Conservation (phyloP, 2,329 filamentous ascomycete genomes). For the Stemphylium vesicarium region DNA sequence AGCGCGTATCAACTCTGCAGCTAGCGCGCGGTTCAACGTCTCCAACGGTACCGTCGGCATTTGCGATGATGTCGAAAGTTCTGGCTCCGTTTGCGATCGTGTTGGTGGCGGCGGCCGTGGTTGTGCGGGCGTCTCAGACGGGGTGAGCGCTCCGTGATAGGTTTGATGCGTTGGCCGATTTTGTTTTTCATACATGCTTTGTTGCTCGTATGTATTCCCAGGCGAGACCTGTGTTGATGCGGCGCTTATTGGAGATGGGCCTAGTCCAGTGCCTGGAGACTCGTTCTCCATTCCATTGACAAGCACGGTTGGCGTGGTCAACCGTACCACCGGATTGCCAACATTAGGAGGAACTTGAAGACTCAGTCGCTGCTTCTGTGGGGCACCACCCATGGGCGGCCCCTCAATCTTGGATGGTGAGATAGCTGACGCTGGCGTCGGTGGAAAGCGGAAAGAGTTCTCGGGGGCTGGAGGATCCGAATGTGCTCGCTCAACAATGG, state of each 20-base stretch:
- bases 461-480: conserved; percentile 46
- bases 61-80: conserved; percentile 2
- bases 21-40: conserved; percentile 53
- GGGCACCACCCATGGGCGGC: conserved; percentile 23
- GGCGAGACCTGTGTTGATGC: conserved; percentile 27
- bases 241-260: conserved; percentile 32
- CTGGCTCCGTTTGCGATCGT: conserved; percentile 15
- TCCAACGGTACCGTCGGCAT: conserved; percentile 45
- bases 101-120: conserved; percentile 21
- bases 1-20: conserved; percentile 56
- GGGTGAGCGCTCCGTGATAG: conserved; percentile 31
- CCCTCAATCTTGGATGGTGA: conserved; percentile 37
- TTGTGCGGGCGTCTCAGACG: conserved; percentile 40
- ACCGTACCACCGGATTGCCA: conserved; percentile 62
- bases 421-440: conserved; percentile 48
- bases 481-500: conserved; percentile 53
- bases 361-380: conserved; percentile 59
- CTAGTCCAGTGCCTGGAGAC: conserved; percentile 30
- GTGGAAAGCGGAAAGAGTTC: conserved; percentile 48
- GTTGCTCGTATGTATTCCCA: conserved; percentile 26
- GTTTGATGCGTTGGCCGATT: conserved; percentile 31
- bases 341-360: conserved; percentile 69
- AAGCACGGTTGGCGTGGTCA: conserved; percentile 65
- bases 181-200: conserved; percentile 19
- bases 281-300: conserved; percentile 58